Percentiles rank a stretch among this genome's conserved stretches.
phyloP scores from a whole-genome alignment of 352 stramenopile genomes.

The Phytophthora megakarya region DNA sequence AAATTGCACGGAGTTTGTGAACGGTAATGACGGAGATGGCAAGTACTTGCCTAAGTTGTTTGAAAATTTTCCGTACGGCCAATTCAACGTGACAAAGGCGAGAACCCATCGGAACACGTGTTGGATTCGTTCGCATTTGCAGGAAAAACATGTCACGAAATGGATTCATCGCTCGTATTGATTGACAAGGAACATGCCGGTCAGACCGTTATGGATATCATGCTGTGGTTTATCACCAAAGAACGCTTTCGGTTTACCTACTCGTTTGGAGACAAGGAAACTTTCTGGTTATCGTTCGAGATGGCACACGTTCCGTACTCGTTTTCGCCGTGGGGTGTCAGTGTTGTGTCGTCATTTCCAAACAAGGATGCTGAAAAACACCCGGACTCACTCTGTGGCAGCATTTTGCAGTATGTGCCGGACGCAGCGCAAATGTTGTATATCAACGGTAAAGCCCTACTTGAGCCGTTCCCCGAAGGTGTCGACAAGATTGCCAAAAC shows the following conservation, averaged over 20 bases:
- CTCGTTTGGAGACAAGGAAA: slow-evolving; percentile 71
- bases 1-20: slow-evolving; percentile 48
- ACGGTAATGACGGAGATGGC: slow-evolving; percentile 25
- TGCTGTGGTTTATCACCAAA: slow-evolving; percentile 64
- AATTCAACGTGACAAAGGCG: slow-evolving; percentile 36
- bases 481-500: slow-evolving; percentile 31
- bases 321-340: slow-evolving; percentile 65
- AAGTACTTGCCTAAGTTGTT: slow-evolving; percentile 45
- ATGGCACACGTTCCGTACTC: slow-evolving; percentile 40
- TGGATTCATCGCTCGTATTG: slow-evolving; percentile 66
- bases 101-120: slow-evolving; percentile 37
- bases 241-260: slow-evolving; percentile 55
- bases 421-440: slow-evolving; percentile 30
- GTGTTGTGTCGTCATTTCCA: slow-evolving; percentile 45
- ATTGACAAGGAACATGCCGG: slow-evolving; percentile 56
- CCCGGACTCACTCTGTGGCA: slow-evolving; percentile 61
- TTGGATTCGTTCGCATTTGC: slow-evolving; percentile 45
- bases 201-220: slow-evolving; percentile 49
- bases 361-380: slow-evolving; percentile 59
- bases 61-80: slow-evolving; percentile 47
- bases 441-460: slow-evolving; percentile 25
- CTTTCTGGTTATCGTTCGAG: slow-evolving; percentile 38
- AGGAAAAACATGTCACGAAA: slow-evolving; percentile 53
- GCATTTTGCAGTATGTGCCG: slow-evolving; percentile 63
- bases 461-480: slow-evolving; percentile 27